Percentiles rank a stretch among this genome's conserved stretches.
These are phyloP conservation scores for Exophiala alcalophila DNA, from an alignment of 2,329 filamentous ascomycete species.

Conservation along the genomic window DNA sequence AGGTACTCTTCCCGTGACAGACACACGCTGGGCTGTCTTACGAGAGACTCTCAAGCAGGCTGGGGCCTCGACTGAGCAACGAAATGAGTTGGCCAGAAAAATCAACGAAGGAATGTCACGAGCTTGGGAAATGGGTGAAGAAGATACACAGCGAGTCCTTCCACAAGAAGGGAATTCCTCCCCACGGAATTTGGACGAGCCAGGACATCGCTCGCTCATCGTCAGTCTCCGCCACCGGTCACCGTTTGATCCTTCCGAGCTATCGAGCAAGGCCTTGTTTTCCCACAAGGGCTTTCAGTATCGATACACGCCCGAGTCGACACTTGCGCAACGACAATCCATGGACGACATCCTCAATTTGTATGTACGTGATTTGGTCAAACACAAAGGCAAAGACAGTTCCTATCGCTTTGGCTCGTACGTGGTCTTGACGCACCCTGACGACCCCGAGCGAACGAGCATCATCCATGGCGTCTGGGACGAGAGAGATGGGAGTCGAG, in stretches of 20 bases:
- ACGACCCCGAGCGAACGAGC: slow-evolving; percentile 9
- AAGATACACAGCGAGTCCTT: too few relatives aligned
- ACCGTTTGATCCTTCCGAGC: slow-evolving; percentile 13
- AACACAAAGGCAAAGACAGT: background rate
- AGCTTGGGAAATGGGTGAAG: background rate
- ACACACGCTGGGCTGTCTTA: background rate
- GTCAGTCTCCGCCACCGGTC: slow-evolving; percentile 11
- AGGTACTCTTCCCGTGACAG: background rate
- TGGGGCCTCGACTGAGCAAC: slow-evolving; percentile 2
- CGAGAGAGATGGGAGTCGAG: slow-evolving; percentile 9
- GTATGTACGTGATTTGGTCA: slow-evolving; percentile 12
- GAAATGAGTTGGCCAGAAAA: slow-evolving; percentile 3
- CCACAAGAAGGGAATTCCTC: too few relatives aligned
- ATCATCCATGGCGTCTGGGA: slow-evolving; percentile 29
- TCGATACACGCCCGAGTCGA: slow-evolving; percentile 23
- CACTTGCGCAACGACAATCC: slow-evolving; percentile 20
- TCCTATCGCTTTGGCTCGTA: slow-evolving; percentile 19
- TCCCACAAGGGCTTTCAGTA: slow-evolving; percentile 25
- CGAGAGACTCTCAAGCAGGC: slow-evolving; percentile 5
- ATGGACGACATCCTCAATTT: slow-evolving; percentile 17
- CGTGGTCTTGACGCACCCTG: slow-evolving; percentile 12
- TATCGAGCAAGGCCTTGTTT: slow-evolving; percentile 19
- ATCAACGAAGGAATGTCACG: slow-evolving; percentile 3
- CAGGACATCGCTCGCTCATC: background rate
- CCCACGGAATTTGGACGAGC: too few relatives aligned